phyloP scores from a whole-genome alignment of 2,329 filamentous ascomycete species.

The Aspergillus caelatus region DNA sequence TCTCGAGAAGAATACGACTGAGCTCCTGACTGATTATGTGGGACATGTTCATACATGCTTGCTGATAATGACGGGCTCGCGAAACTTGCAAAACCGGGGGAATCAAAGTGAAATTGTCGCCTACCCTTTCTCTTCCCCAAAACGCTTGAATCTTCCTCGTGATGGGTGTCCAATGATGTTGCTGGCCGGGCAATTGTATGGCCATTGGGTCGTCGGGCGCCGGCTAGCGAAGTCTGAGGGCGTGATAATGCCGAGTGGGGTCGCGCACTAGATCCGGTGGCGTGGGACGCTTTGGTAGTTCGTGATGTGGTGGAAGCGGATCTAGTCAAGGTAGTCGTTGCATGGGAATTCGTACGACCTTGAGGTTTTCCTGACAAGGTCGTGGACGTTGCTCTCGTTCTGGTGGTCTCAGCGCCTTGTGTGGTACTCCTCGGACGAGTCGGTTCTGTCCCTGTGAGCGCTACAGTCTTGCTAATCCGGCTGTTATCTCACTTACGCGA shows the following conservation, averaged over 20 bases:
- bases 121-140: conserved; percentile 58
- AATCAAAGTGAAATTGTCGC: conserved; percentile 40
- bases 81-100: conserved; percentile 25
- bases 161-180: conserved; percentile 46
- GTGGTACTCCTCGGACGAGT: conserved; percentile 52
- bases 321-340: conserved; percentile 42
- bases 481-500: conserved; percentile 28
- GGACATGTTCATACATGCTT: conserved; percentile 5
- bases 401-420: conserved; percentile 49
- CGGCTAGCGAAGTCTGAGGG: conserved; percentile 56
- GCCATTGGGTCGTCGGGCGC: conserved; percentile 52
- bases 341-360: conserved; percentile 40
- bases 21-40: neutral
- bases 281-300: conserved; percentile 54
- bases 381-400: conserved; percentile 26
- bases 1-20: neutral
- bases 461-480: conserved; percentile 16
- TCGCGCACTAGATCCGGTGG: conserved; percentile 57
- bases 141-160: conserved; percentile 40
- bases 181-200: conserved; percentile 45
- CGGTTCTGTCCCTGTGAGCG: conserved; percentile 46
- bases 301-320: conserved; percentile 48
- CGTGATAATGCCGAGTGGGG: conserved; percentile 50
- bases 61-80: conserved; percentile 15
- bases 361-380: conserved; percentile 39